Evolutionary conservation across 169 alveolate species (phyloP).

Genomic region (Plasmodium gallinaceum): DNA sequence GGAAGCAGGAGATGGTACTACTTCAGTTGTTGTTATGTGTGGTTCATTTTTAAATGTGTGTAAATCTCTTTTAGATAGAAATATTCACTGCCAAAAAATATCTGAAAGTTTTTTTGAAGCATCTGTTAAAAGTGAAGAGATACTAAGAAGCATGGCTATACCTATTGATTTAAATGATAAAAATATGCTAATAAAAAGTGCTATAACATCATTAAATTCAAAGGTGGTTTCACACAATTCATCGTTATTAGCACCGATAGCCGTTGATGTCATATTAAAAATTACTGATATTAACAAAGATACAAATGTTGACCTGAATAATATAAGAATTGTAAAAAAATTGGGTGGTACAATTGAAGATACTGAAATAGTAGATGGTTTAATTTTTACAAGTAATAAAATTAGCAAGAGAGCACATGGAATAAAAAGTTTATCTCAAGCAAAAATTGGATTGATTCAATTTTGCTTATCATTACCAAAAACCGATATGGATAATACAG

Average conservation of each 20-base stretch:
- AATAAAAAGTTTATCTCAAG: conserved; percentile 94
- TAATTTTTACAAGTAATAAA: conserved; percentile 96
- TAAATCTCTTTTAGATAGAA: conserved; percentile 94
- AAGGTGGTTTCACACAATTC: conserved; percentile 98
- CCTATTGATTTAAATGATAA: conserved; percentile 96
- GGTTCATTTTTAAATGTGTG: conserved; percentile 98
- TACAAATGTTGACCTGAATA: conserved; percentile 91
- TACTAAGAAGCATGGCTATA: conserved; percentile 93
- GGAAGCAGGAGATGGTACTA: conserved; percentile 99
- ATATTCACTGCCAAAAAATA: conserved; percentile 98
- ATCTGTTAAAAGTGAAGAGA: conserved; percentile 88
- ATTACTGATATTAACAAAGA: conserved; percentile 85
- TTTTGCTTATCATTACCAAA: conserved; percentile 99
- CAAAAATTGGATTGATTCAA: conserved; percentile 98
- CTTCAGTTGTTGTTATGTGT: conserved; percentile 99
- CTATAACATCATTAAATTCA: conserved; percentile 97
- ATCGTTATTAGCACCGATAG: conserved; percentile 97
- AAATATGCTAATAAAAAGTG: conserved; percentile 94
- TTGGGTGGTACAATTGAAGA: conserved; percentile 99
- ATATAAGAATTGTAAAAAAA: conserved; percentile 92
- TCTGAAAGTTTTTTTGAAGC: conserved; percentile 96
- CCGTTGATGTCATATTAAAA: conserved; percentile 96
- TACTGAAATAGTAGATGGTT: conserved; percentile 98
- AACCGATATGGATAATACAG: conserved; percentile 99
- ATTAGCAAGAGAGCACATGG: conserved; percentile 97